Conservation (phyloP, 2,329 filamentous ascomycete species). For the Sporothrix euskadiensis region DNA sequence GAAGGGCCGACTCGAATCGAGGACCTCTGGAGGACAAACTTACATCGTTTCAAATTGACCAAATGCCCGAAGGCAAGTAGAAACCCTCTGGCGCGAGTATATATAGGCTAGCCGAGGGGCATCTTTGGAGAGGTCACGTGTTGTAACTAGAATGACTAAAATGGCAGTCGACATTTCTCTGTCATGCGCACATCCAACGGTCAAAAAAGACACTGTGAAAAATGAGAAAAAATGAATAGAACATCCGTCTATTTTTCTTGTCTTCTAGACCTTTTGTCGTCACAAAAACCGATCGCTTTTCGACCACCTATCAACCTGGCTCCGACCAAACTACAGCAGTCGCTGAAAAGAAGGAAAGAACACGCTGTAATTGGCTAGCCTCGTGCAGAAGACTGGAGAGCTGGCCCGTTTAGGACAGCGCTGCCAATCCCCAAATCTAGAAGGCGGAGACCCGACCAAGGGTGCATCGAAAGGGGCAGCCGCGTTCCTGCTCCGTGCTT, state of each 20-base stretch:
- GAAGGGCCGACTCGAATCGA: conserved; percentile 26
- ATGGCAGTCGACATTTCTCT: not conserved
- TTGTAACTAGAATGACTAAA: too few relatives aligned
- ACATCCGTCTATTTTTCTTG: not conserved
- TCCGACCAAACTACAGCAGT: not conserved
- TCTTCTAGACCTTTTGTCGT: not conserved
- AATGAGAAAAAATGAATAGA: not conserved
- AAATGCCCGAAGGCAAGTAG: conserved; percentile 37
- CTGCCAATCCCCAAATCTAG: not conserved
- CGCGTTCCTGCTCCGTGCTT: not conserved
- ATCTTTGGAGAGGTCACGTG: not conserved
- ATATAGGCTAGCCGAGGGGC: conserved; percentile 15
- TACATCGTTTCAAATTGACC: conserved; percentile 38
- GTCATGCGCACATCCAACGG: not conserved
- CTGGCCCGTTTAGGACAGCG: conserved; percentile 13
- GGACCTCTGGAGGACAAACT: conserved; percentile 8
- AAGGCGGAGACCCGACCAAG: not conserved
- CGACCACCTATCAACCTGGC: not conserved
- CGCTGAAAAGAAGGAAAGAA: not conserved
- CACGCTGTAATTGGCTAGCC: conserved; percentile 23
- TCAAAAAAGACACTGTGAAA: not conserved
- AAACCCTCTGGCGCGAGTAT: not conserved
- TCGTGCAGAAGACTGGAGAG: conserved; percentile 19
- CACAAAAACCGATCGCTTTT: not conserved
- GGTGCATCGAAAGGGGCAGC: conserved; percentile 10